Conservation (phyloP, 176 grass and related monocot genomes). For the Raddia guianensis region DNA sequence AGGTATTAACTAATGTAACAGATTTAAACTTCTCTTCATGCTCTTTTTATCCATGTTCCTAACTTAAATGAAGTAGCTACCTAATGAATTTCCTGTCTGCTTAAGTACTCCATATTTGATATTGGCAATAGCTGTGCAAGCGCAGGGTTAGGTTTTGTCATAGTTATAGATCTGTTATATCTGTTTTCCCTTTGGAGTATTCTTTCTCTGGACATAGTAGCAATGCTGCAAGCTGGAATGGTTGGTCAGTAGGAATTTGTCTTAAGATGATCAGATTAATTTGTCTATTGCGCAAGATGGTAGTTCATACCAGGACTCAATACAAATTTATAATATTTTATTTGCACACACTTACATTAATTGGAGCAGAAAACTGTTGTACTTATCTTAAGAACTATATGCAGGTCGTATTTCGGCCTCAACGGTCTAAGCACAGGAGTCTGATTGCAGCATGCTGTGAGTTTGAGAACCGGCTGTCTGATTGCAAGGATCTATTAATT, state of each 20-base stretch:
- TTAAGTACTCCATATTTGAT: background rate
- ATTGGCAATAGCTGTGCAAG: background rate
- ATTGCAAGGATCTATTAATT: slow-evolving; percentile 51
- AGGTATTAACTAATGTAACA: background rate
- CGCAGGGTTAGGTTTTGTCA: background rate
- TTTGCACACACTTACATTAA: background rate
- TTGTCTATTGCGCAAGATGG: background rate
- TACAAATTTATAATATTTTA: background rate
- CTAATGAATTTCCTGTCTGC: background rate
- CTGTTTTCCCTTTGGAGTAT: background rate
- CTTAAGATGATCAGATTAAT: background rate
- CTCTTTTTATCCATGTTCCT: background rate
- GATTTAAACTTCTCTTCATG: background rate
- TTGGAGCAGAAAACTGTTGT: background rate
- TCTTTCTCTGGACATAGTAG: slow-evolving; percentile 6
- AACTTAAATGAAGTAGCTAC: background rate
- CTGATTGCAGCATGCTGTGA: slow-evolving; percentile 68
- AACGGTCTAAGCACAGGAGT: slow-evolving; percentile 64
- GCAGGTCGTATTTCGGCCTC: slow-evolving; percentile 85
- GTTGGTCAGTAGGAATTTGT: slow-evolving; percentile 28
- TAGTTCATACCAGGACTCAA: background rate
- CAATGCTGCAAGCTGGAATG: background rate
- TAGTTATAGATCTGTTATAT: slow-evolving; percentile 1
- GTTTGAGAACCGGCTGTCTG: slow-evolving; percentile 58
- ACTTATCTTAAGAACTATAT: slow-evolving; percentile 22